These are phyloP conservation scores for Leccinum angustisporum DNA, from an alignment of 1,284 basidiomycete genomes.

Conservation along the genomic window DNA sequence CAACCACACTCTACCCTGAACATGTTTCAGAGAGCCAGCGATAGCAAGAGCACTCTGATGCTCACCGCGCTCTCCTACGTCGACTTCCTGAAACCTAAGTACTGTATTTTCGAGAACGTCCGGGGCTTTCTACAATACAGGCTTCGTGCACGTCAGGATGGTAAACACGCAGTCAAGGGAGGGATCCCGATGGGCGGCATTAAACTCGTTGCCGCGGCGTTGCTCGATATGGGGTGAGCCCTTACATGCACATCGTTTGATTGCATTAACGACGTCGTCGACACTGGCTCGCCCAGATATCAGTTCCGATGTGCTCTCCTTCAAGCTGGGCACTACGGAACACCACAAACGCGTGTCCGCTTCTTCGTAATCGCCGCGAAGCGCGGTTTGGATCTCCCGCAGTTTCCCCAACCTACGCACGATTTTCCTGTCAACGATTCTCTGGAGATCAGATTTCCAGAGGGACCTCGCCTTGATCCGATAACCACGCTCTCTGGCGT, in stretches of 20 bases:
- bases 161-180: slow-evolving; percentile 50
- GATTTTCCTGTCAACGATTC: slow-evolving; percentile 48
- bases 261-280: neutral
- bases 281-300: slow-evolving; percentile 45
- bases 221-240: slow-evolving; percentile 62
- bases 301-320: slow-evolving; percentile 63
- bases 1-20: slow-evolving; percentile 58
- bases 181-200: slow-evolving; percentile 67
- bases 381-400: slow-evolving; percentile 51
- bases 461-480: slow-evolving; percentile 40
- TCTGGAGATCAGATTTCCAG: slow-evolving; percentile 50
- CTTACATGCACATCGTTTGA: neutral
- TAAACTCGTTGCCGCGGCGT: slow-evolving; percentile 57
- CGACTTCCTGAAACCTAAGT: slow-evolving; percentile 59
- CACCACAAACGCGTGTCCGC: slow-evolving; percentile 65
- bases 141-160: slow-evolving; percentile 51
- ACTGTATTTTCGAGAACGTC: slow-evolving; percentile 72
- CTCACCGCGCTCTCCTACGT: slow-evolving; percentile 62
- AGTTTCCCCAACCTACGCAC: slow-evolving; percentile 70
- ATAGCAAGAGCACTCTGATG: slow-evolving; percentile 55
- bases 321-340: slow-evolving; percentile 72
- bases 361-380: slow-evolving; percentile 71
- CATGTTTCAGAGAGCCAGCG: slow-evolving; percentile 52
- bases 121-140: slow-evolving; percentile 61
- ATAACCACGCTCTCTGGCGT: slow-evolving; percentile 48